Evolutionary conservation across 495 filamentous ascomycete genomes (phyloP).

Genomic region (Bryoglossum gracile): DNA sequence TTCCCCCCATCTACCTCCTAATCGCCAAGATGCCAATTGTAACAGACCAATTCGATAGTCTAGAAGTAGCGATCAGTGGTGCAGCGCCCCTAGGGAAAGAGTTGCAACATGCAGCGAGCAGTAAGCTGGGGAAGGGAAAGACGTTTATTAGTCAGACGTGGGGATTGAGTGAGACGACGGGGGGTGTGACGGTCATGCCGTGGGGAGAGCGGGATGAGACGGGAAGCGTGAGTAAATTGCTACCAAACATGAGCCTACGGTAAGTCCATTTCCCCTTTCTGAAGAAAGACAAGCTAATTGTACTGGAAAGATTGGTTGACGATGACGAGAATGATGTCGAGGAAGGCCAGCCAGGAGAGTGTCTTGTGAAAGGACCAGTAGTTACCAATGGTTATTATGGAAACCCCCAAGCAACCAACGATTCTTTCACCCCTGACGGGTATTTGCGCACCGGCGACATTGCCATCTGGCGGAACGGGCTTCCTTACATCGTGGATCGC

Average conservation of each 20-base stretch:
- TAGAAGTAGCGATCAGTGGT: constrained; percentile 81
- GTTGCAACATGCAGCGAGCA: constrained; percentile 32
- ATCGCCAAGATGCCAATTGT: constrained; percentile 42
- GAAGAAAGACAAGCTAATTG: too few relatives aligned
- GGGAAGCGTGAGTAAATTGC: constrained; percentile 42
- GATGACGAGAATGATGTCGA: constrained; percentile 35
- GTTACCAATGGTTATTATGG: constrained; percentile 64
- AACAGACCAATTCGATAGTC: constrained; percentile 58
- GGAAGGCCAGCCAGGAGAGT: constrained; percentile 49
- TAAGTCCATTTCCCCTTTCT: constrained; percentile 2
- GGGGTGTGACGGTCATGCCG: constrained; percentile 28
- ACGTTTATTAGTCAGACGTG: constrained; percentile 20
- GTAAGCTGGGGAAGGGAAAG: constrained; percentile 15
- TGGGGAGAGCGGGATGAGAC: constrained; percentile 28
- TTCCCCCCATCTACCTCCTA: constrained; percentile 43
- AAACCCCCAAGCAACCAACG: constrained; percentile 43
- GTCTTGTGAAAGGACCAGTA: constrained; percentile 58
- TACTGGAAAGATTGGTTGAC: constrained; percentile 14
- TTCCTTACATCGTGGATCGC: constrained; percentile 43
- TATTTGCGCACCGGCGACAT: constrained; percentile 67
- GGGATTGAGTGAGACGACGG: constrained; percentile 26
- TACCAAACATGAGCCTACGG: constrained; percentile 15
- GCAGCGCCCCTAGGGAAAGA: constrained; percentile 82
- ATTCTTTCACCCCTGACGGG: constrained; percentile 49
- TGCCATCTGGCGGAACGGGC: constrained; percentile 30